Evolutionary conservation across 208 protist genomes (phyloP).

Genomic region (Naegleria lovaniensis): DNA sequence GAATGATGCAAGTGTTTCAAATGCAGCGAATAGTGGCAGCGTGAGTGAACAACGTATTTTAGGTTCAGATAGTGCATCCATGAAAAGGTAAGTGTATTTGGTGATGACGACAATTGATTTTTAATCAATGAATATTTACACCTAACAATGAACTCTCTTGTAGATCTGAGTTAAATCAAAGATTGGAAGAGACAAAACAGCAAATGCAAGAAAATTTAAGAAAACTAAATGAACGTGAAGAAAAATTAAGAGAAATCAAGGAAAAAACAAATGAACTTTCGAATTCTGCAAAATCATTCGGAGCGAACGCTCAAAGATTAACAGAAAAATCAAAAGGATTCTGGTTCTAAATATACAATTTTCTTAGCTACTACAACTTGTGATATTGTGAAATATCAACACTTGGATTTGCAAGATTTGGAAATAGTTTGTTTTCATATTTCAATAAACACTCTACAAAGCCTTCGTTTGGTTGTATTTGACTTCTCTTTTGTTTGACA

Average conservation of each 20-base stretch:
- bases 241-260: neutral
- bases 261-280: neutral
- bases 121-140: no score
- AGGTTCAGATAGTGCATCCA: no score
- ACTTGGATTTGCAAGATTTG: neutral
- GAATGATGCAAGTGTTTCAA: no score
- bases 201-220: neutral
- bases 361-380: neutral
- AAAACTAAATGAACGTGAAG: neutral
- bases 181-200: neutral
- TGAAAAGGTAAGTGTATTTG: neutral
- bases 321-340: neutral
- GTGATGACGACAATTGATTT: neutral
- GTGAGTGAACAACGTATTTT: no score
- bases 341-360: neutral
- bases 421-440: neutral
- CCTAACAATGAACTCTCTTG: neutral
- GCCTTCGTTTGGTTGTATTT: slow-evolving; percentile 22
- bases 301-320: neutral
- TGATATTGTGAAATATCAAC: neutral
- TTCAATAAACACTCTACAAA: neutral
- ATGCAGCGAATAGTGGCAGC: no score
- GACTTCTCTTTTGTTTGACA: neutral
- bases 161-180: neutral
- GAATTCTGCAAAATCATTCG: neutral